These are phyloP conservation scores for Fraxinus pennsylvanica DNA, from an alignment of 257 asterid genomes.

Conservation along the genomic window DNA sequence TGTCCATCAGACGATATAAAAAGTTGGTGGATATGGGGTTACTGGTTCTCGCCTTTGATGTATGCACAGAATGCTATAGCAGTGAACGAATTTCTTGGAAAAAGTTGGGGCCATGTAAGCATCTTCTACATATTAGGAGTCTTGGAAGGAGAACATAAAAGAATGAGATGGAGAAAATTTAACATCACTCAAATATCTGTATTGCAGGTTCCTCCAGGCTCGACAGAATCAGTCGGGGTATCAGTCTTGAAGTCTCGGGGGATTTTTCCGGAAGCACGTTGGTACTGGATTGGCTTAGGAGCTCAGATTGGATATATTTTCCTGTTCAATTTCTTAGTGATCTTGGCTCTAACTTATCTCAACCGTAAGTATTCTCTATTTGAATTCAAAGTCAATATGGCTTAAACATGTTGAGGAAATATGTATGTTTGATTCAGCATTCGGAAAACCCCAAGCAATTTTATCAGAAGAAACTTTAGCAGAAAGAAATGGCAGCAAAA, in stretches of 20 bases:
- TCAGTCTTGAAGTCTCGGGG: slow-evolving; percentile 59
- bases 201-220: slow-evolving; percentile 45
- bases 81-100: slow-evolving; percentile 77
- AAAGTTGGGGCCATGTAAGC: slow-evolving; percentile 82
- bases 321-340: slow-evolving; percentile 56
- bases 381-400: not conserved
- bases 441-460: slow-evolving; percentile 66
- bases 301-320: slow-evolving; percentile 57
- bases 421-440: slow-evolving; percentile 48
- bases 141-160: slow-evolving; percentile 11
- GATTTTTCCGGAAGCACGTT: slow-evolving; percentile 53
- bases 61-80: slow-evolving; percentile 74
- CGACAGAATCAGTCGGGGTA: slow-evolving; percentile 61
- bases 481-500: slow-evolving; percentile 46
- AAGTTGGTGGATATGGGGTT: slow-evolving; percentile 81
- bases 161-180: not conserved
- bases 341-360: slow-evolving; percentile 62
- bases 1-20: slow-evolving; percentile 43
- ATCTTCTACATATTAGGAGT: slow-evolving; percentile 13
- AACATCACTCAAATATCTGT: slow-evolving; percentile 8
- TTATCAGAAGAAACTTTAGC: slow-evolving; percentile 52
- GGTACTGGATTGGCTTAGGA: slow-evolving; percentile 87
- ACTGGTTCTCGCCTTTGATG: slow-evolving; percentile 83
- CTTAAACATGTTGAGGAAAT: not conserved
- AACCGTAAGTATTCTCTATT: slow-evolving; percentile 50